Evolutionary conservation across 495 filamentous ascomycete genomes (phyloP).

Genomic region (Paragyromitra xinjiangensis): DNA sequence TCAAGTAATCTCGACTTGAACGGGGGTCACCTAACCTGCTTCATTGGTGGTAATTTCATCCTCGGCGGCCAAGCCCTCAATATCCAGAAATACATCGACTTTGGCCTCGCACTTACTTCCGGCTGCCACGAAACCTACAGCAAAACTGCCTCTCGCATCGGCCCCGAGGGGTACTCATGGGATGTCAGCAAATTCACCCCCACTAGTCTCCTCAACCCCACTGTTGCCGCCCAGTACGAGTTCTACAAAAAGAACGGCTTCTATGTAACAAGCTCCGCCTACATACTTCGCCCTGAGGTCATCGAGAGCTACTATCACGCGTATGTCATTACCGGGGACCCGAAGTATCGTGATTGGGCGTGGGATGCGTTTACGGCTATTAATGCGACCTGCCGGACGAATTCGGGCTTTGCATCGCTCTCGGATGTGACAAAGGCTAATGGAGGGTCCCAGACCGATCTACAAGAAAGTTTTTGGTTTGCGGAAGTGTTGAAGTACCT

Average conservation of each 20-base stretch:
- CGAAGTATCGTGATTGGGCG: slow-evolving; percentile 80
- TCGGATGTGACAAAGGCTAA: slow-evolving; percentile 69
- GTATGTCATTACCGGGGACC: slow-evolving; percentile 76
- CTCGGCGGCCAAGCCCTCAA: slow-evolving; percentile 78
- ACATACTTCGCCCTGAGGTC: slow-evolving; percentile 83
- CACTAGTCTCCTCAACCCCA: slow-evolving; percentile 53
- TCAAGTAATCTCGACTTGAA: slow-evolving; percentile 60
- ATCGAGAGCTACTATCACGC: slow-evolving; percentile 91
- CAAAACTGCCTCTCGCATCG: slow-evolving; percentile 74
- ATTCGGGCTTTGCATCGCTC: slow-evolving; percentile 73
- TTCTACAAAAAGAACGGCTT: slow-evolving; percentile 76
- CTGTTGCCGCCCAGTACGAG: slow-evolving; percentile 60
- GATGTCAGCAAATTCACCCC: slow-evolving; percentile 55
- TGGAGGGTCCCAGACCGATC: slow-evolving; percentile 72
- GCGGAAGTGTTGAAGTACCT: slow-evolving; percentile 90
- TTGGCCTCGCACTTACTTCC: slow-evolving; percentile 77
- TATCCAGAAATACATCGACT: slow-evolving; percentile 71
- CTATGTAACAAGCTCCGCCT: slow-evolving; percentile 71
- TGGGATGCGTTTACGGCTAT: slow-evolving; percentile 83
- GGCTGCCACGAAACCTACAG: slow-evolving; percentile 80
- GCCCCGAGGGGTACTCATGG: slow-evolving; percentile 82
- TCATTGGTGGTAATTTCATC: slow-evolving; percentile 86
- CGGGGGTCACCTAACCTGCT: slow-evolving; percentile 79
- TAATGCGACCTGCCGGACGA: slow-evolving; percentile 68
- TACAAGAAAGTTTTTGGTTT: slow-evolving; percentile 90